These are phyloP conservation scores for Pelargonium australe DNA, from an alignment of 441 rosid genomes.

Conservation along the genomic window DNA sequence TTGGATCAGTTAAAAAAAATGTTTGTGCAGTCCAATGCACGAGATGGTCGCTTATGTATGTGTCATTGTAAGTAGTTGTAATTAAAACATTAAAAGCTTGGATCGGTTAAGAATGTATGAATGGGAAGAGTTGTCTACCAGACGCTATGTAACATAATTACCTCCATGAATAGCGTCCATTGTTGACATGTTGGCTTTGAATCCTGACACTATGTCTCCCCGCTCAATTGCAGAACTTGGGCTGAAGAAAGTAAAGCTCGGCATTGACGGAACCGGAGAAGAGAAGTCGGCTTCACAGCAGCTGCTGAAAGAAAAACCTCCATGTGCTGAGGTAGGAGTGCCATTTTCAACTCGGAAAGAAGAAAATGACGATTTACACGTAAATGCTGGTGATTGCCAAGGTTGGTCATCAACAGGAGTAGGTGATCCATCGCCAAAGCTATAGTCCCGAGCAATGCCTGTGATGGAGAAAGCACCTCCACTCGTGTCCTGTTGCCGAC, in stretches of 20 bases:
- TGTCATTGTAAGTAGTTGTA: too few species aligned
- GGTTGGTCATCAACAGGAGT: slow-evolving; percentile 19
- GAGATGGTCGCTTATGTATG: too few species aligned
- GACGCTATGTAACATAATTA: slow-evolving; percentile 11
- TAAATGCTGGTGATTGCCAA: slow-evolving; percentile 29
- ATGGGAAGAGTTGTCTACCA: too few species aligned
- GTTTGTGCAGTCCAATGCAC: too few species aligned
- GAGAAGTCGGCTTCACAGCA: slow-evolving; percentile 32
- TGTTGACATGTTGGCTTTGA: slow-evolving; percentile 15
- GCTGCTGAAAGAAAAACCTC: slow-evolving; percentile 56
- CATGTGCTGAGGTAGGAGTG: slow-evolving; percentile 27
- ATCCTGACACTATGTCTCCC: slow-evolving; percentile 12
- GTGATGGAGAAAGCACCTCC: slow-evolving; percentile 39
- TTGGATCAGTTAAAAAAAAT: too few species aligned
- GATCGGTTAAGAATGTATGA: too few species aligned
- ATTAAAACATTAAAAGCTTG: too few species aligned
- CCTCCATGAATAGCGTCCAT: slow-evolving; percentile 36
- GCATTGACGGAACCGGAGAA: slow-evolving; percentile 51
- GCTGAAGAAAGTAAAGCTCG: slow-evolving; percentile 61
- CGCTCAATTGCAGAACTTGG: slow-evolving; percentile 31
- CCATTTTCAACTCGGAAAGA: slow-evolving; percentile 33
- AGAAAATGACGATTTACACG: slow-evolving; percentile 53
- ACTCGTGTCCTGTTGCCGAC: slow-evolving; percentile 34
- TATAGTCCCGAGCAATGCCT: slow-evolving; percentile 42
- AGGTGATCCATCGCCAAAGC: slow-evolving; percentile 42